These are phyloP conservation scores for Candida silvicultrix DNA, from an alignment of 805 yeast species.

Conservation along the genomic window DNA sequence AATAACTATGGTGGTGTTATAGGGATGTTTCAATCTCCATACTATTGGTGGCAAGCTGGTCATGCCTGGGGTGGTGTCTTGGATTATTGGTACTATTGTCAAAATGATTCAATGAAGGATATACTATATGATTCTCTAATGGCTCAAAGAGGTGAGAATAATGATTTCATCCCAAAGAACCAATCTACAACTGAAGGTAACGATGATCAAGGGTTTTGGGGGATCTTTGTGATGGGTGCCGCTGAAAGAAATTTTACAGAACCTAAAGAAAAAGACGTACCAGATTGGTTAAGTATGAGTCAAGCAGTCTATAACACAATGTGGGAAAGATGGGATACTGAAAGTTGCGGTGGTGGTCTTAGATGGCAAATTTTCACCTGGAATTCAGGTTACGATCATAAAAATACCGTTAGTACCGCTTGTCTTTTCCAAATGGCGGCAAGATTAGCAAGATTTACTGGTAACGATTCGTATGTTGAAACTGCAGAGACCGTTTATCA, in stretches of 20 bases:
- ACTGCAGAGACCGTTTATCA: slow-evolving; percentile 50
- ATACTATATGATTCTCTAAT: slow-evolving; percentile 51
- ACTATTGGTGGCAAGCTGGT: slow-evolving; percentile 94
- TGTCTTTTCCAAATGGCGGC: slow-evolving; percentile 58
- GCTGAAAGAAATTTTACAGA: slow-evolving; percentile 56
- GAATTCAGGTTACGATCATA: slow-evolving; percentile 64
- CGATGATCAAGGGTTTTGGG: slow-evolving; percentile 77
- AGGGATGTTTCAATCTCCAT: slow-evolving; percentile 69
- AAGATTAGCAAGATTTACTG: slow-evolving; percentile 55
- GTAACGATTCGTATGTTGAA: slow-evolving; percentile 46
- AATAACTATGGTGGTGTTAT: slow-evolving; percentile 54
- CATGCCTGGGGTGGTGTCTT: slow-evolving; percentile 67
- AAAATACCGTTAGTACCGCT: slow-evolving; percentile 59
- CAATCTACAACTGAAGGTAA: slow-evolving; percentile 67
- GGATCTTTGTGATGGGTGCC: slow-evolving; percentile 57
- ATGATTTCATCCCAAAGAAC: slow-evolving; percentile 56
- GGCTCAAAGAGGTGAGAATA: slow-evolving; percentile 37
- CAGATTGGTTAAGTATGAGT: slow-evolving; percentile 52
- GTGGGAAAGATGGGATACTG: slow-evolving; percentile 55
- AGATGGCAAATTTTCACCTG: slow-evolving; percentile 72
- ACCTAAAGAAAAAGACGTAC: slow-evolving; percentile 34
- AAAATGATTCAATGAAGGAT: slow-evolving; percentile 59
- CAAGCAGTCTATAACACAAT: slow-evolving; percentile 62
- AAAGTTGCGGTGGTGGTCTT: slow-evolving; percentile 55
- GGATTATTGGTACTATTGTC: slow-evolving; percentile 68